Base-by-base conservation (phyloP, 2,329 filamentous ascomycete species). In the Bipolaris sorokiniana region DNA sequence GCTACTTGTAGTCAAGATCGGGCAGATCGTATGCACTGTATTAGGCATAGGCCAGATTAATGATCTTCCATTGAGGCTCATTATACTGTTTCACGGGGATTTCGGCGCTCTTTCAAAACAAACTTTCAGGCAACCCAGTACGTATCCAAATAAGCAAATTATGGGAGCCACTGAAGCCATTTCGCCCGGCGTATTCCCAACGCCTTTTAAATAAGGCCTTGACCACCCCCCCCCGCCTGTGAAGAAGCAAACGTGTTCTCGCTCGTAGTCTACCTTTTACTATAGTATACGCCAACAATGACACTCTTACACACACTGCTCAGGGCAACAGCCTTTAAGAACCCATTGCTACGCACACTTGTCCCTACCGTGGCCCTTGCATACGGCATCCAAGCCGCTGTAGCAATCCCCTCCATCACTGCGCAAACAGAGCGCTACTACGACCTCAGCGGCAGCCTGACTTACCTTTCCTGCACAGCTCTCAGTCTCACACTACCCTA, bases 351-450 rank as follows among this genome's bases (percentile, higher is more conserved):
- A 11, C 81, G 86, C 41, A 88, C 85, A 0, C 76, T 88, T 9
- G 78, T 89, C 2, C 88, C 88, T 1, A 83, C 82, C 34, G 81
- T 89, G 11, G 82, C 83, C 5, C 82, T 88, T 9, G 87, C 87
- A 1, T 87, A 87, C 64, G 84, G 83, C 1, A 79, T 90, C 45
- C 88, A 90, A 76, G 79, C 83, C 7, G 84, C 82, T 38, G 84
- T 86, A 6, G 88, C 85, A 4, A 70, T 88, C 1, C 88, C 88
- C 5, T 88, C 86, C 5, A 85, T 89, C 58, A 61, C 82, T 23
- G 77, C 79, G 31, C 82, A 86, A 66, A 84, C 84, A 6, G 88
- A 90, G 68, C 83, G 84, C 36, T 89, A 88, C 79, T 90, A 88
- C 71, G 88, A 90, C 70, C 73, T 88, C 46, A 88, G 86, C 1